Conservation (phyloP, 73 alveolate genomes). For the Tetrahymena malaccensis region DNA sequence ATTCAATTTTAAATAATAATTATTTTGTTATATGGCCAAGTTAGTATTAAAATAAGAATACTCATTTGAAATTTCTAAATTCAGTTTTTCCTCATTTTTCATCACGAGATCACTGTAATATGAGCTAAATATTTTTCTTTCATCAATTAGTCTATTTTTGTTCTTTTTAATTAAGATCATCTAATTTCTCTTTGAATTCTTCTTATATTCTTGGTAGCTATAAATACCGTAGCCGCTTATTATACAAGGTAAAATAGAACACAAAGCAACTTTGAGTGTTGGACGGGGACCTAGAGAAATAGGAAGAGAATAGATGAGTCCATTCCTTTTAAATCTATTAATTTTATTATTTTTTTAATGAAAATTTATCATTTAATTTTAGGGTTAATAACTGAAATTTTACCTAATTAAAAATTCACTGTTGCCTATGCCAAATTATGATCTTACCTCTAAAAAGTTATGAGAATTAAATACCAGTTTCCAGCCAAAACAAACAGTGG, state of each 20-base stretch:
- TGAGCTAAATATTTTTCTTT: not conserved
- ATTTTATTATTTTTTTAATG: not conserved
- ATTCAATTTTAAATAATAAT: not conserved
- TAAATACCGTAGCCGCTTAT: not conserved
- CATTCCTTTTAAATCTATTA: not conserved
- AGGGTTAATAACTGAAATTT: not conserved
- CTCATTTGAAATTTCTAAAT: not conserved
- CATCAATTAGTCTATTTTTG: not conserved
- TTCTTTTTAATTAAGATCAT: not conserved
- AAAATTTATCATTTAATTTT: too few species aligned
- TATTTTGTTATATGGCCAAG: not conserved
- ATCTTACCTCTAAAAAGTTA: not conserved
- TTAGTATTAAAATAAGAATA: not conserved
- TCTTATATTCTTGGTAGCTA: not conserved
- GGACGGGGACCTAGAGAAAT: not conserved
- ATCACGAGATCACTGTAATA: not conserved
- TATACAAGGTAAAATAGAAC: not conserved
- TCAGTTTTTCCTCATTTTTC: not conserved
- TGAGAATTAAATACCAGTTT: not conserved
- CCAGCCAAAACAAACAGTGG: not conserved
- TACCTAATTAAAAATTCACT: not conserved
- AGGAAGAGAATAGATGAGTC: not conserved
- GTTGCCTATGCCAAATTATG: not conserved
- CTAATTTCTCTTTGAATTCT: not conserved
- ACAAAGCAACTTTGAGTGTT: not conserved